Conservation (phyloP, 1,139 yeast genomes). For the Kluyveromyces marxianus region DNA sequence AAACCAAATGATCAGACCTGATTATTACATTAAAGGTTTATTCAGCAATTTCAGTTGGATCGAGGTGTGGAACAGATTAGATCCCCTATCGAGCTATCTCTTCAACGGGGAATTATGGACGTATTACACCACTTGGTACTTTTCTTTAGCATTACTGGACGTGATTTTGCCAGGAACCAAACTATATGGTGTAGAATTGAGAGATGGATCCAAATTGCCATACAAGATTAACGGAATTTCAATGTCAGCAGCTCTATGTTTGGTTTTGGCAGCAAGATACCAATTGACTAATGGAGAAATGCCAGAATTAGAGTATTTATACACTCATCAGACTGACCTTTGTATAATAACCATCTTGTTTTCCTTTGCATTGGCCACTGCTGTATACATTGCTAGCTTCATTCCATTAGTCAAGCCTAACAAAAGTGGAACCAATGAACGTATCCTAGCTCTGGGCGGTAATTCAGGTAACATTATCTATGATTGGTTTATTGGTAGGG, state of each 20-base stretch:
- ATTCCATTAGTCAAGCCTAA: constrained; percentile 45
- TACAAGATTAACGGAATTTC: constrained; percentile 80
- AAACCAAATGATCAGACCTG: constrained; percentile 50
- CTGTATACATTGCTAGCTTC: constrained; percentile 64
- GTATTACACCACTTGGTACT: constrained; percentile 72
- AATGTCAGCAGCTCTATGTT: constrained; percentile 42
- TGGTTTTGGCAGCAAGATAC: constrained; percentile 45
- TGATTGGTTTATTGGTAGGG: constrained; percentile 97
- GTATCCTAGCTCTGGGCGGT: constrained; percentile 79
- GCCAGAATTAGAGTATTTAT: constrained; percentile 75
- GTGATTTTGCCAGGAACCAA: constrained; percentile 63
- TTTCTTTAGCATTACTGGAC: constrained; percentile 55
- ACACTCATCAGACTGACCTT: constrained; percentile 59
- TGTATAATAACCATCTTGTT: constrained; percentile 57
- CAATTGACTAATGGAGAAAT: constrained; percentile 44
- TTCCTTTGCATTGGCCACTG: constrained; percentile 53
- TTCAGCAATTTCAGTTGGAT: constrained; percentile 36
- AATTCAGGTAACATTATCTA: constrained; percentile 69
- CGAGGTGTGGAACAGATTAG: constrained; percentile 29
- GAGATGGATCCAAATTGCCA: constrained; percentile 64
- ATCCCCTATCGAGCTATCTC: constrained; percentile 26
- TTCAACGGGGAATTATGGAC: constrained; percentile 41
- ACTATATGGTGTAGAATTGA: constrained; percentile 57
- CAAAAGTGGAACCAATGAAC: constrained; percentile 51
- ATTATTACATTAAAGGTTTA: constrained; percentile 45